These are phyloP conservation scores for Cordyceps pruinosa DNA, from an alignment of 2,329 filamentous ascomycete species.

Conservation along the genomic window DNA sequence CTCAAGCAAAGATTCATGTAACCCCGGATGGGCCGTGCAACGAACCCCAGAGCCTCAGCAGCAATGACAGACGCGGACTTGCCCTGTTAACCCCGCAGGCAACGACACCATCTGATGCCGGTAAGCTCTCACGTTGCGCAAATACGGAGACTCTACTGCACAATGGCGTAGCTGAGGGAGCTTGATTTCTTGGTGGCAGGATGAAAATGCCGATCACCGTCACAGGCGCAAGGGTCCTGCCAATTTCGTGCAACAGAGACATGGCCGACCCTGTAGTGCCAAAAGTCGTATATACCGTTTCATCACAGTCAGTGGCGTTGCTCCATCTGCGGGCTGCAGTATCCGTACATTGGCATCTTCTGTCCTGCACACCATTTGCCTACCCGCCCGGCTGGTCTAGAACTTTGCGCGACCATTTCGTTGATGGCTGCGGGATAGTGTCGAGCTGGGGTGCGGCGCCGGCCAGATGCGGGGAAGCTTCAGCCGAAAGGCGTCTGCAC, in stretches of 20 bases:
- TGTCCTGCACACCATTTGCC: background rate
- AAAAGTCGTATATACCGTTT: background rate
- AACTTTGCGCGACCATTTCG: background rate
- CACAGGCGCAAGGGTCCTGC: constrained; percentile 12
- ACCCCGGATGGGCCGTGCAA: constrained; percentile 6
- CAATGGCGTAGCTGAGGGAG: constrained; percentile 2
- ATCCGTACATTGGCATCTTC: background rate
- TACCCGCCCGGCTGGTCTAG: background rate
- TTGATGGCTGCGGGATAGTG: constrained; percentile 1
- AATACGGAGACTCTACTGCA: constrained; percentile 5
- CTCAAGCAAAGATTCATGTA: background rate
- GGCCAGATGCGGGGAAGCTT: constrained; percentile 8
- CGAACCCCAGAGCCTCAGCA: constrained; percentile 6
- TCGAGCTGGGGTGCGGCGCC: background rate
- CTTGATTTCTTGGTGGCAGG: constrained; percentile 2
- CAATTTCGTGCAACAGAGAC: background rate
- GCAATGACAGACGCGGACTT: background rate
- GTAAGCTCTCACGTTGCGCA: background rate
- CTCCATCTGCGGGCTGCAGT: too few species aligned
- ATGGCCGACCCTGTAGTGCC: background rate
- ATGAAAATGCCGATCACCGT: background rate
- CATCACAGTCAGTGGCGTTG: background rate
- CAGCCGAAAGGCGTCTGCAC: background rate
- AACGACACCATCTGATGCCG: background rate
- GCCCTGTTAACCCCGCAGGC: background rate